Base-by-base conservation (phyloP, 2,329 filamentous ascomycete genomes). In the Nannizziopsis arthrosporioides region DNA sequence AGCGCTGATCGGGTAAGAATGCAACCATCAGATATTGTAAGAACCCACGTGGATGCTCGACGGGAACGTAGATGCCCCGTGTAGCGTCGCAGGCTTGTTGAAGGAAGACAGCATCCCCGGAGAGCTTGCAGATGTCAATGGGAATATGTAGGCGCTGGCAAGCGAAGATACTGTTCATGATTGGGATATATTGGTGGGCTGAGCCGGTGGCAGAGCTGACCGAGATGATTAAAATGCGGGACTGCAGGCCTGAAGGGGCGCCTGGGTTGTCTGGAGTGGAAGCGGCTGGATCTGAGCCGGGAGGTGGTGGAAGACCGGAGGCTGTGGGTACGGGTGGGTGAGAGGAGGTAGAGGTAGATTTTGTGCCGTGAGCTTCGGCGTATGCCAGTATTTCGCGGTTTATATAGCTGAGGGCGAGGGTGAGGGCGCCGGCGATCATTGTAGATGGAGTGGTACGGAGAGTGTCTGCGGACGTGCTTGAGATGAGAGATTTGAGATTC, bases 141-240 rank as follows among this genome's bases (percentile, higher is more conserved):
- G 89, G 85, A 54, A 98, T 87, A 57, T 80, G 79, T 48, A 88
- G 77, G 54, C 90, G 82, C 60, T 94, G 85, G 51, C 90, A 92
- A 2, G 92, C 92, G 67, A 98, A 98, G 52, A 96, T 94, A 58
- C 84, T 80, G 69, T 98, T 98, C 92, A 98, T 98, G 56, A 94
- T 92, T 0, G 90, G 84, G 48, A 98, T 98, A 70, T 98, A 98
- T 66, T 96, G 81, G 52, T 78, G 84, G 4, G 88, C 81, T 0
- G 94, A 78, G 58, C 90, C 85, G 60, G 87, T 87, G 35, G 87
- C 93, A 11, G 87, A 87, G 41, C 86, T 94, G 3, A 95, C 88
- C 42, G 85, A 94, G 47, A 98, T 65, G 54, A 96, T 81, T 47
- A 98, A 76, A 59, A 98, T 94, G 51, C 92, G 84, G 11, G 82